Conservation (phyloP, 2,329 filamentous ascomycete genomes). For the Zymoseptoria tritici region DNA sequence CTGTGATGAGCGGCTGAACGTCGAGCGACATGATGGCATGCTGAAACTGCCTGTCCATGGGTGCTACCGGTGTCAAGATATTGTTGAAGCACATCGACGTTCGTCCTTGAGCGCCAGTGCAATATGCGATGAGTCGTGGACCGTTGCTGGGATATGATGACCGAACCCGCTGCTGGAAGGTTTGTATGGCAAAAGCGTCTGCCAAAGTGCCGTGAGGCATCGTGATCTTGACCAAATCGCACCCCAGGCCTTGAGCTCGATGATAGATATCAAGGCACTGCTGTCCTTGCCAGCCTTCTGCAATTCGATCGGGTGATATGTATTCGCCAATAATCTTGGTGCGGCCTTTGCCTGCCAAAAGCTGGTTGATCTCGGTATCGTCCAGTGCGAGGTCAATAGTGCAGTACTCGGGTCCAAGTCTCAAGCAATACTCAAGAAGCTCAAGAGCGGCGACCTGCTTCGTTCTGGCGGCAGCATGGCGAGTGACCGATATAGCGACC, state of each 20-base stretch:
- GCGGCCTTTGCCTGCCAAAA: slow-evolving; percentile 46
- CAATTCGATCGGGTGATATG: slow-evolving; percentile 31
- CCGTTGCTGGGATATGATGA: slow-evolving; percentile 15
- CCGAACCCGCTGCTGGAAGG: slow-evolving; percentile 45
- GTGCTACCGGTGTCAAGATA: slow-evolving; percentile 51
- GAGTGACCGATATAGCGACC: slow-evolving; percentile 35
- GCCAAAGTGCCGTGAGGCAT: slow-evolving; percentile 50
- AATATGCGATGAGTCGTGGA: slow-evolving; percentile 33
- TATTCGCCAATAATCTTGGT: slow-evolving; percentile 57
- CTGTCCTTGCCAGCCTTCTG: slow-evolving; percentile 49
- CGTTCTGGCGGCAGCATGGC: background rate
- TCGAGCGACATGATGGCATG: background rate
- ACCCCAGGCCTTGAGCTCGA: slow-evolving; percentile 50
- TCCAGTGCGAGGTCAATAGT: slow-evolving; percentile 55
- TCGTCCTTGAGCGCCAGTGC: slow-evolving; percentile 55
- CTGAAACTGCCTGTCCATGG: slow-evolving; percentile 2
- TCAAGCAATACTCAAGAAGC: slow-evolving; percentile 52
- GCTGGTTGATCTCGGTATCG: slow-evolving; percentile 42
- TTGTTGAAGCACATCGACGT: slow-evolving; percentile 61
- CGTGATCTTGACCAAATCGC: slow-evolving; percentile 55
- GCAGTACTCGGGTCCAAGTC: slow-evolving; percentile 53
- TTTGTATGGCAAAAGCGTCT: slow-evolving; percentile 56
- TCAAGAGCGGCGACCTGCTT: slow-evolving; percentile 19
- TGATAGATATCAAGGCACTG: slow-evolving; percentile 52
- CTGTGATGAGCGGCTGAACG: slow-evolving; percentile 46